These are phyloP conservation scores for Zopfia rhizophila DNA, from an alignment of 2,329 filamentous ascomycete species.

Conservation along the genomic window DNA sequence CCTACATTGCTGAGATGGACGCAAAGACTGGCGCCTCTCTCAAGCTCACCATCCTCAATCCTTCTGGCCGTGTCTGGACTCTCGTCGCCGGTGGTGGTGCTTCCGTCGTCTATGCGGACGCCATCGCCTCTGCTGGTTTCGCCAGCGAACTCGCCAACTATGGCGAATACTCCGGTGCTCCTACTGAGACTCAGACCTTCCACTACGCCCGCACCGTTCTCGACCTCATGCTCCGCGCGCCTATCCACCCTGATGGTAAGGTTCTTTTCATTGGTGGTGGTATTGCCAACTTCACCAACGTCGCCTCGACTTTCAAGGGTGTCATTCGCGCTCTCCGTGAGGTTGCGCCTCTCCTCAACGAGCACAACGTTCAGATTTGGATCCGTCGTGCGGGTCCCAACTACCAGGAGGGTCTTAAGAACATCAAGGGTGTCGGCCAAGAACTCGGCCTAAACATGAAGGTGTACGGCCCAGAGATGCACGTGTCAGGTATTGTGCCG, in stretches of 20 bases:
- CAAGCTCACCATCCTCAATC: constrained; percentile 96
- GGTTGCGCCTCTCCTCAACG: constrained; percentile 82
- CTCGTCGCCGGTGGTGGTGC: constrained; percentile 99
- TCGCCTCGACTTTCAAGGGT: constrained; percentile 99
- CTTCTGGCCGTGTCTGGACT: constrained; percentile 93
- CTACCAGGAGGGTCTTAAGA: constrained; percentile 99
- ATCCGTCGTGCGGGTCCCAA: constrained; percentile 91
- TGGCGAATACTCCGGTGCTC: constrained; percentile 98
- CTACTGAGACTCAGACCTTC: constrained; percentile 98
- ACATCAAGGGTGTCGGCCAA: constrained; percentile 96
- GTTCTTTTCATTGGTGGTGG: constrained; percentile 99
- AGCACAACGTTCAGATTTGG: constrained; percentile 99
- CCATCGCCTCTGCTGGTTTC: constrained; percentile 95
- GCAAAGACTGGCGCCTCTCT: constrained; percentile 99
- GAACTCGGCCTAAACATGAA: constrained; percentile 98
- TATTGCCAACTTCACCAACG: constrained; percentile 99
- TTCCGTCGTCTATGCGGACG: constrained; percentile 98
- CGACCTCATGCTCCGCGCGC: constrained; percentile 95
- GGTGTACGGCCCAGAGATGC: constrained; percentile 82
- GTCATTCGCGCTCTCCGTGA: constrained; percentile 96
- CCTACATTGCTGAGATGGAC: constrained; percentile 98
- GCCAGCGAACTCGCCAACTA: constrained; percentile 98
- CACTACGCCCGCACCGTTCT: constrained; percentile 98
- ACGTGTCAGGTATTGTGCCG: constrained; percentile 95
- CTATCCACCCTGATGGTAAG: constrained; percentile 88